phyloP scores from a whole-genome alignment of 306 rosid genomes.

The Alnus rubra region DNA sequence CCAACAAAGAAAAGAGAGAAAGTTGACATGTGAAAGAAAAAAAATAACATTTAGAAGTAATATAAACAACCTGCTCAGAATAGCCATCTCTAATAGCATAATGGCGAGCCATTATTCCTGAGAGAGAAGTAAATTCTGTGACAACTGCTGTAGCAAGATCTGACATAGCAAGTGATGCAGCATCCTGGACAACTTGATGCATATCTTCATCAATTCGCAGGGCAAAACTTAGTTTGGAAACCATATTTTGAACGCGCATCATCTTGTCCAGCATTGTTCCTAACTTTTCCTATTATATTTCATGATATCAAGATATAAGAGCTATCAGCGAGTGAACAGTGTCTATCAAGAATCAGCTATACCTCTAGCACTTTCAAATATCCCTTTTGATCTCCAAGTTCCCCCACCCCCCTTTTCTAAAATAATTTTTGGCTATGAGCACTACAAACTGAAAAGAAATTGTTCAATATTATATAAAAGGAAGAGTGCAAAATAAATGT shows the following conservation, averaged over 20 bases:
- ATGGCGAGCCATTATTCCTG: constrained; percentile 94
- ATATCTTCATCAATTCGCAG: constrained; percentile 50
- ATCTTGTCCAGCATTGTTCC: constrained; percentile 97
- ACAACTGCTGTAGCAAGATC: constrained; percentile 96
- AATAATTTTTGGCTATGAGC: neutral
- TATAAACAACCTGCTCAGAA: constrained; percentile 72
- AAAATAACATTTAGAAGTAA: constrained; percentile 18
- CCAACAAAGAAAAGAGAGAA: neutral
- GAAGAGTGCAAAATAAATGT: constrained; percentile 2
- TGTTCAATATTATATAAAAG: neutral
- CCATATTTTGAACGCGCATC: constrained; percentile 64
- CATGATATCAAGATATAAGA: constrained; percentile 30
- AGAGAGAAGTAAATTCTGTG: constrained; percentile 88
- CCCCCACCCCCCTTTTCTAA: constrained; percentile 1
- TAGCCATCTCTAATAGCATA: constrained; percentile 93
- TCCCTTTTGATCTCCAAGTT: constrained; percentile 13
- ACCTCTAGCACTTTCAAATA: neutral
- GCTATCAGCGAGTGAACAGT: constrained; percentile 25
- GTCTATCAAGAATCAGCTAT: constrained; percentile 13
- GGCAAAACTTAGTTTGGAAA: constrained; percentile 50
- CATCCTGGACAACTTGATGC: constrained; percentile 54
- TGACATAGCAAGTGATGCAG: constrained; percentile 96
- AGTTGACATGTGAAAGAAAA: neutral
- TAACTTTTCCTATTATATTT: constrained; percentile 70
- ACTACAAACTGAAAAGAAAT: constrained; percentile 5